These are phyloP conservation scores for Pseudogymnoascus pannorum DNA, from an alignment of 2,329 filamentous ascomycete species.

Conservation along the genomic window DNA sequence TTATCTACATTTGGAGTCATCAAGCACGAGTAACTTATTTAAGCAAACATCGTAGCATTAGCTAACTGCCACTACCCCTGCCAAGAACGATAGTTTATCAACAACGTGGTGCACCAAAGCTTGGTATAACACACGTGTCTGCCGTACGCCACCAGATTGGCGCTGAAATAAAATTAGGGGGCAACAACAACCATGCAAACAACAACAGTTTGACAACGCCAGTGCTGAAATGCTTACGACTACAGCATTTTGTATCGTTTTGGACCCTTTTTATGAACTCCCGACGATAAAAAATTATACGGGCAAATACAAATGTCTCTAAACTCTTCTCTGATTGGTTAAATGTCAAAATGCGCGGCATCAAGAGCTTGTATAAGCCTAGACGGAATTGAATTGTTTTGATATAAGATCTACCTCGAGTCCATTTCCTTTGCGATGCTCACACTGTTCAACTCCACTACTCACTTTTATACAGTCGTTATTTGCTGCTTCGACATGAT, in stretches of 20 bases:
- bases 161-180: not conserved
- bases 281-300: not conserved
- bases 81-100: not conserved
- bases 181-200: slow-evolving; percentile 5
- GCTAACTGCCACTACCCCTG: not conserved
- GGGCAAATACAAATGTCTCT: not conserved
- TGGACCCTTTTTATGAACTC: not conserved
- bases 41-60: not conserved
- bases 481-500: slow-evolving; percentile 2
- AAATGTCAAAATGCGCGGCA: not conserved
- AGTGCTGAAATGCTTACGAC: not conserved
- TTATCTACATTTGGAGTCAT: not conserved
- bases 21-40: not conserved
- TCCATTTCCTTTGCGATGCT: slow-evolving; percentile 1
- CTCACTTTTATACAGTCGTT: slow-evolving; percentile 6
- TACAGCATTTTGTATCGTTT: not conserved
- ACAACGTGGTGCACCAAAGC: slow-evolving; percentile 1
- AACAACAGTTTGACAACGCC: not conserved
- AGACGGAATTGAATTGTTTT: not conserved
- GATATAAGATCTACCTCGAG: slow-evolving; percentile 1
- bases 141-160: not conserved
- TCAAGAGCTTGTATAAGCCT: not conserved
- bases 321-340: not conserved
- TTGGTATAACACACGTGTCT: not conserved
- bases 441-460: not conserved